Evolutionary conservation across 371 early-diverging fungal species (phyloP).

Genomic region (Haplosporangium sp.): DNA sequence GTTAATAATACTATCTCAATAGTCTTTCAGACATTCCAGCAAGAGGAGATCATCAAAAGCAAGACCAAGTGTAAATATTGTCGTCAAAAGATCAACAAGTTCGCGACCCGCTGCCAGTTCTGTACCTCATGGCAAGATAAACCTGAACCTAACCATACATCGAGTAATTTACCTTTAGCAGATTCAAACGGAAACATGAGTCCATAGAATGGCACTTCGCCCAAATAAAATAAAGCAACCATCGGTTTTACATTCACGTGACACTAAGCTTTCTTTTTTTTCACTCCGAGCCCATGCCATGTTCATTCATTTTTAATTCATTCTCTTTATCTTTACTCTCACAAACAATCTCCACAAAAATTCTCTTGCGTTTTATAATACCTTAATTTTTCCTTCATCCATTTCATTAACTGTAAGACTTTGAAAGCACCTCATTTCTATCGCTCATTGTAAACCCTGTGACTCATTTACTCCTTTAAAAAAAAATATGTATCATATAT

Average conservation of each 20-base stretch:
- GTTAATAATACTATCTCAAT: background rate
- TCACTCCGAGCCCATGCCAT: background rate
- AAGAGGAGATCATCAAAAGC: conserved; percentile 54
- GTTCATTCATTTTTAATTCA: background rate
- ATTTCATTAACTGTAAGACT: too few species aligned
- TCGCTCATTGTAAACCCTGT: background rate
- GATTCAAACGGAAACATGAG: conserved; percentile 21
- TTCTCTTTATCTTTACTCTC: too few species aligned
- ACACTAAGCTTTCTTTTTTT: background rate
- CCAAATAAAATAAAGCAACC: background rate
- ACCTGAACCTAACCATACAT: conserved; percentile 21
- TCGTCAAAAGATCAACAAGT: conserved; percentile 50
- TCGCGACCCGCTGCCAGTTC: conserved; percentile 45
- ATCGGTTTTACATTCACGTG: background rate
- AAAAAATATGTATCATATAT: background rate
- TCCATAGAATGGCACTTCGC: conserved; percentile 1
- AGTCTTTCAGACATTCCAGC: conserved; percentile 50
- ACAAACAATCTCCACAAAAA: too few species aligned
- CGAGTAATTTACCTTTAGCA: conserved; percentile 13
- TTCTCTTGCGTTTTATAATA: too few species aligned
- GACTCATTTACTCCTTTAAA: background rate
- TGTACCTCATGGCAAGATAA: conserved; percentile 50
- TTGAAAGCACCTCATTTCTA: too few species aligned
- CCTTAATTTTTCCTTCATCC: too few species aligned
- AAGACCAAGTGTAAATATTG: conserved; percentile 47